Conservation (phyloP, 257 asterid genomes). For the Nicotiana obtusifolia region DNA sequence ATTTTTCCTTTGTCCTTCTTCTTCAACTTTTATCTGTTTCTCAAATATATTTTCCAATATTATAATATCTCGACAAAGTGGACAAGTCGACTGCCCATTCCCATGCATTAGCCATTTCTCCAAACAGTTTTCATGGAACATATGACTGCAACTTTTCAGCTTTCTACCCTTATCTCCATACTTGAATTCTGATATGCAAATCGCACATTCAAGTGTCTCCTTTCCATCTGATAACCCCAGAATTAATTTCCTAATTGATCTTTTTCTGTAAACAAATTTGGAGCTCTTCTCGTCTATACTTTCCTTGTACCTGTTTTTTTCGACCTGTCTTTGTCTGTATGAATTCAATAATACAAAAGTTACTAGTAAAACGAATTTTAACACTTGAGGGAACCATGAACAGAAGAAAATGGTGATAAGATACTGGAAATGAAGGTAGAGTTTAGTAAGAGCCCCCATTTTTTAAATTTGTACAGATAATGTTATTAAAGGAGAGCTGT, state of each 20-base stretch:
- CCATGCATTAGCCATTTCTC: conserved; percentile 10
- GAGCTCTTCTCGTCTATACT: not conserved
- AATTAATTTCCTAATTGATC: not conserved
- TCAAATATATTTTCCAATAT: not conserved
- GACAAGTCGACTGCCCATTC: not conserved
- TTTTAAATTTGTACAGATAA: not conserved
- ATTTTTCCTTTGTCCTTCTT: not conserved
- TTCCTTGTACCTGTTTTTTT: not conserved
- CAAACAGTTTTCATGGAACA: conserved; percentile 11
- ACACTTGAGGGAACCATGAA: not conserved
- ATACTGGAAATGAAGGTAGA: not conserved
- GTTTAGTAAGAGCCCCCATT: not conserved
- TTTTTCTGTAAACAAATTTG: not conserved
- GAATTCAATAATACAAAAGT: not conserved
- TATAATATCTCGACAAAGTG: conserved; percentile 2
- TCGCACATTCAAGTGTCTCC: not conserved
- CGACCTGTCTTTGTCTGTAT: not conserved
- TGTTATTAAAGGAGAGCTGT: not conserved
- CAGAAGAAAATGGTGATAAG: not conserved
- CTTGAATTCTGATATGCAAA: not conserved
- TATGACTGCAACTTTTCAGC: not conserved
- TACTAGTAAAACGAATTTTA: not conserved
- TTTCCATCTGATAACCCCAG: not conserved
- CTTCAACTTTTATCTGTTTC: not conserved
- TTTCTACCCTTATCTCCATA: conserved; percentile 6